These are phyloP conservation scores for Hypsizygus ulmarius DNA, from an alignment of 1,284 basidiomycete species.

Conservation along the genomic window DNA sequence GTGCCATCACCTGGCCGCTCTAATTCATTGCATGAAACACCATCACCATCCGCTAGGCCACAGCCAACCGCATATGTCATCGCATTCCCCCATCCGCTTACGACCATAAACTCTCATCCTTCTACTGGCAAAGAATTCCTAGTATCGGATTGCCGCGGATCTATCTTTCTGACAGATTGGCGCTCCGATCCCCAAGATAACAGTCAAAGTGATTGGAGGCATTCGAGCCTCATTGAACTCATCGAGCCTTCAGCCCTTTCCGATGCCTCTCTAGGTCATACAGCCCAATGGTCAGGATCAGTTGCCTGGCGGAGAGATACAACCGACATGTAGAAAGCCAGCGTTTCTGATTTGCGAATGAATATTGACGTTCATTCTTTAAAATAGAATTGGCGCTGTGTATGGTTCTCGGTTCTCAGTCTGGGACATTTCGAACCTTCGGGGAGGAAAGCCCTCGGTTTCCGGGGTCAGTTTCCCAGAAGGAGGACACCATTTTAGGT, in stretches of 20 bases:
- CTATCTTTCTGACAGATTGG: constrained; percentile 76
- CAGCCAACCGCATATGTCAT: constrained; percentile 77
- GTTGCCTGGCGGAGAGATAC: constrained; percentile 69
- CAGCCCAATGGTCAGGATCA: constrained; percentile 51
- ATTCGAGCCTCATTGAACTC: constrained; percentile 65
- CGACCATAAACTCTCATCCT: constrained; percentile 67
- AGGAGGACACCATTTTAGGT: constrained; percentile 69
- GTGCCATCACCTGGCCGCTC: constrained; percentile 26
- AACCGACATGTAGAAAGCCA: constrained; percentile 60
- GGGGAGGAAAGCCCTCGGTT: constrained; percentile 66
- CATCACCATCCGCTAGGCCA: constrained; percentile 36
- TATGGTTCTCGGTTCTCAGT: constrained; percentile 67
- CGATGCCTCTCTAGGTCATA: constrained; percentile 45
- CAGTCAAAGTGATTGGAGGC: constrained; percentile 52
- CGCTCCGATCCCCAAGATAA: constrained; percentile 61
- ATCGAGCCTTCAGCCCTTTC: constrained; percentile 65
- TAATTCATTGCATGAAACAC: constrained; percentile 16
- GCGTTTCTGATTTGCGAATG: not conserved
- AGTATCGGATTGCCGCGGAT: constrained; percentile 69
- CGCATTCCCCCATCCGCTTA: constrained; percentile 65
- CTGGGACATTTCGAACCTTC: constrained; percentile 70
- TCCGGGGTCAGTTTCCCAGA: constrained; percentile 62
- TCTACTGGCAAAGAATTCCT: constrained; percentile 72
- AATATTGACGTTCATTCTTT: constrained; percentile 12
- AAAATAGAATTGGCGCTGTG: constrained; percentile 63